Evolutionary conservation across 1,284 basidiomycete genomes (phyloP), one percentile per base, ranked within the genome.

Genomic region (Ganoderma meredithae): DNA sequence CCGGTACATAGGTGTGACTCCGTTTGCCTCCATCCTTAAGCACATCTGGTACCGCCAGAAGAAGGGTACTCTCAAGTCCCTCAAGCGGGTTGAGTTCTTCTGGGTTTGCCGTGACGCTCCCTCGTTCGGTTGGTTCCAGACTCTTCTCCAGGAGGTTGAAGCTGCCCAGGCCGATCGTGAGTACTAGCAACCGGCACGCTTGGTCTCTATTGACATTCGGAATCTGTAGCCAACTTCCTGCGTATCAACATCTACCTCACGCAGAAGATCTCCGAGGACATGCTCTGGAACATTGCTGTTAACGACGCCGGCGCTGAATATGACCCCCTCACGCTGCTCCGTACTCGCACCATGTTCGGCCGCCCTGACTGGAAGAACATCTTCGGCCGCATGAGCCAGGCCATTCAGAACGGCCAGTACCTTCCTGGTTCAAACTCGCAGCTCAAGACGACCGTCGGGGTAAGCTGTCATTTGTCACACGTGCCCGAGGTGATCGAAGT

Each of bases 71-170:
- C 83, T 95, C 47, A 92, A 93, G 39, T 87, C 88, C 41, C 87
- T 97, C 65, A 89, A 90, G 64, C 89, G 93, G 60, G 95, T 97
- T 66, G 94, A 96, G 74, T 96, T 96, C 80, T 93, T 96, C 83
- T 97, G 95, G 95, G 87, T 95, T 71, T 94, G 92, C 79, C 90
- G 93, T 79, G 93, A 95, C 75, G 90, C 92, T 13, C 92, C 93
- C n/a, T 94, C 93, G 27, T 95, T 96, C 76, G 94, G 94, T 75
- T 97, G 95, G 95, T 96, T 97, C 87, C 93, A 96, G 79, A 90
- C 86, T 67, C 81, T 97, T 58, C 84, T 97, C 68, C 90, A 92
- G 76, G 90, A 95, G 76, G 90, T 96, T 64, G 95, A 96, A 79
- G 88, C 90, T 63, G 91, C 93, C 60, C 94, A 95, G 76, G 89